A percentile compares a stretch with the other conserved stretches of the same genome.
These are phyloP conservation scores for Fomitopsis betulina DNA, from an alignment of 1,284 basidiomycete genomes.

Conservation along the genomic window DNA sequence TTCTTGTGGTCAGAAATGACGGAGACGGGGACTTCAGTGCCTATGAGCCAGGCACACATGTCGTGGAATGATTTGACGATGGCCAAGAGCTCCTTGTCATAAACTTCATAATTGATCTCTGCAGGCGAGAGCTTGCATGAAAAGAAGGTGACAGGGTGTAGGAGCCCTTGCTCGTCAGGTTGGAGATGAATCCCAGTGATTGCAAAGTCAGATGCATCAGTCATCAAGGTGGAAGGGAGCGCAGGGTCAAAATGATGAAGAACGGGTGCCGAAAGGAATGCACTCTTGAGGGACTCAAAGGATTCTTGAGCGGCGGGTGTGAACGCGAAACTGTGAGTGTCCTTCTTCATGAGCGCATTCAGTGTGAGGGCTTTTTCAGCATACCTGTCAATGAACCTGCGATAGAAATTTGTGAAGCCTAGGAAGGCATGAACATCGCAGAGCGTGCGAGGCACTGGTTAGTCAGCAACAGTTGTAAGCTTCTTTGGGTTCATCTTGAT, in stretches of 20 bases:
- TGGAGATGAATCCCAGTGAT: slow-evolving; percentile 6
- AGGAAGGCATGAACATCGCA: slow-evolving; percentile 29
- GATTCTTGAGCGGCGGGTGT: too few relatives aligned
- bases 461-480: slow-evolving; percentile 30
- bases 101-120: too few relatives aligned
- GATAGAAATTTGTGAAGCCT: too few relatives aligned
- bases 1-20: too few relatives aligned
- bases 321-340: too few relatives aligned
- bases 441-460: slow-evolving; percentile 31
- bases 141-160: slow-evolving; percentile 8
- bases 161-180: slow-evolving; percentile 1
- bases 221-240: slow-evolving; percentile 8
- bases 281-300: too few relatives aligned
- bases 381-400: slow-evolving; percentile 32
- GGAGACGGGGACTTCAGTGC: slow-evolving; percentile 4
- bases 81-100: slow-evolving; percentile 7
- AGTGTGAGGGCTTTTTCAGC: slow-evolving; percentile 19
- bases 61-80: neutral
- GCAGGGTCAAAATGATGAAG: too few relatives aligned
- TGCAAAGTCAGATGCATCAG: slow-evolving; percentile 1
- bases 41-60: neutral
- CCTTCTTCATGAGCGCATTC: neutral
- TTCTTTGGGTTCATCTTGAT: slow-evolving; percentile 38
- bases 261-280: too few relatives aligned
- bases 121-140: slow-evolving; percentile 8